These are phyloP conservation scores for Asclepias syriaca DNA, from an alignment of 257 asterid species.

Conservation along the genomic window DNA sequence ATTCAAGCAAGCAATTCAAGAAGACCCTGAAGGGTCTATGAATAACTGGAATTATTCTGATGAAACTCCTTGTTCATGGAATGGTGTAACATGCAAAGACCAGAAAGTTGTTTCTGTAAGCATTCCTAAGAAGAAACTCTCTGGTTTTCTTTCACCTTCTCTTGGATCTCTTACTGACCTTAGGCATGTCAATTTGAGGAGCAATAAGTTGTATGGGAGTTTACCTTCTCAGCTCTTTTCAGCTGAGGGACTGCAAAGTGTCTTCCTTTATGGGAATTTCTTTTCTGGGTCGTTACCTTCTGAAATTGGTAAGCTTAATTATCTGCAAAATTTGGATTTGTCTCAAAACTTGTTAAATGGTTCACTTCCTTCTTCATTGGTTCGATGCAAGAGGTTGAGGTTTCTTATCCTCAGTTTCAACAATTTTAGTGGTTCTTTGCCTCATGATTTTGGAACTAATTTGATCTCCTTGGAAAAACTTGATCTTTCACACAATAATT, in stretches of 20 bases:
- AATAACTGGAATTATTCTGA: slow-evolving; percentile 65
- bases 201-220: slow-evolving; percentile 50
- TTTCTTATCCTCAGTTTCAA: slow-evolving; percentile 52
- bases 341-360: slow-evolving; percentile 68
- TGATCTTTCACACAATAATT: slow-evolving; percentile 58
- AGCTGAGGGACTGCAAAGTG: slow-evolving; percentile 64
- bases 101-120: slow-evolving; percentile 55
- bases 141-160: slow-evolving; percentile 60
- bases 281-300: slow-evolving; percentile 63
- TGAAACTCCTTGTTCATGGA: slow-evolving; percentile 90
- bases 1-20: slow-evolving; percentile 49
- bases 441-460: slow-evolving; percentile 49
- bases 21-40: slow-evolving; percentile 70
- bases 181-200: slow-evolving; percentile 73
- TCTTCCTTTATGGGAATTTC: slow-evolving; percentile 74
- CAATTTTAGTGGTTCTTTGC: slow-evolving; percentile 58
- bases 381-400: slow-evolving; percentile 56
- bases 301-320: slow-evolving; percentile 58
- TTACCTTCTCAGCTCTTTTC: slow-evolving; percentile 48
- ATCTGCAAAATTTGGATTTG: slow-evolving; percentile 59
- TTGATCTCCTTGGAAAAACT: slow-evolving; percentile 57
- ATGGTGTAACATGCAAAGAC: slow-evolving; percentile 76
- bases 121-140: slow-evolving; percentile 64
- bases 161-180: slow-evolving; percentile 72
- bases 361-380: slow-evolving; percentile 49